Conservation (phyloP, 176 grass and related monocot genomes). For the Musa troglodytarum region DNA sequence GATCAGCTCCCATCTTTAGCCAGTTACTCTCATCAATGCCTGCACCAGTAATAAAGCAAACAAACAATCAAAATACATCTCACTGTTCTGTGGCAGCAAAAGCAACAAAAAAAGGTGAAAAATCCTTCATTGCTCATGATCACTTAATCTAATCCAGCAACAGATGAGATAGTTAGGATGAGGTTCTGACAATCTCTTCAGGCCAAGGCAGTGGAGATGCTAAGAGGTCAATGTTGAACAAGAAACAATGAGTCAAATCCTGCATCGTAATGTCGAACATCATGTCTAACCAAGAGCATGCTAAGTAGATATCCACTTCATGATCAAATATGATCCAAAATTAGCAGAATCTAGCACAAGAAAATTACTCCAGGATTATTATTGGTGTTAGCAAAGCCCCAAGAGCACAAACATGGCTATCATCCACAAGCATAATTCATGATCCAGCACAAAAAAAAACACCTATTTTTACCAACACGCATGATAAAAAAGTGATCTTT, state of each 20-base stretch:
- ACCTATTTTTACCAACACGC: too few relatives aligned
- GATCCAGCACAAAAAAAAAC: neutral
- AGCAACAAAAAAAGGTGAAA: too few relatives aligned
- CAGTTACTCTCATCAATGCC: neutral
- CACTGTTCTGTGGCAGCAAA: neutral
- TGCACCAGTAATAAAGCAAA: neutral
- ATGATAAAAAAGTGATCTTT: neutral
- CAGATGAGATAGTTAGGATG: neutral
- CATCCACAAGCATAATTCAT: neutral
- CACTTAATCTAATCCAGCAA: neutral
- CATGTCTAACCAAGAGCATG: neutral
- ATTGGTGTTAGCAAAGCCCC: too few relatives aligned
- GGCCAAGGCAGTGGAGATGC: neutral
- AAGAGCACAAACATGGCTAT: neutral
- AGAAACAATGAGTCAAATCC: neutral
- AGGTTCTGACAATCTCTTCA: neutral
- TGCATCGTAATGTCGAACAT: neutral
- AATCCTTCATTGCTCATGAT: too few relatives aligned
- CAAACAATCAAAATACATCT: neutral
- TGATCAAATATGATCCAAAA: neutral
- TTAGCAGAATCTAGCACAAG: too few relatives aligned
- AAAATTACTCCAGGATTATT: too few relatives aligned
- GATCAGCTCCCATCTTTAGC: neutral
- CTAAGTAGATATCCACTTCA: neutral
- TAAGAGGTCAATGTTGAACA: neutral